Evolutionary conservation across 306 rosid species (phyloP).

Genomic region (Corylus americana): DNA sequence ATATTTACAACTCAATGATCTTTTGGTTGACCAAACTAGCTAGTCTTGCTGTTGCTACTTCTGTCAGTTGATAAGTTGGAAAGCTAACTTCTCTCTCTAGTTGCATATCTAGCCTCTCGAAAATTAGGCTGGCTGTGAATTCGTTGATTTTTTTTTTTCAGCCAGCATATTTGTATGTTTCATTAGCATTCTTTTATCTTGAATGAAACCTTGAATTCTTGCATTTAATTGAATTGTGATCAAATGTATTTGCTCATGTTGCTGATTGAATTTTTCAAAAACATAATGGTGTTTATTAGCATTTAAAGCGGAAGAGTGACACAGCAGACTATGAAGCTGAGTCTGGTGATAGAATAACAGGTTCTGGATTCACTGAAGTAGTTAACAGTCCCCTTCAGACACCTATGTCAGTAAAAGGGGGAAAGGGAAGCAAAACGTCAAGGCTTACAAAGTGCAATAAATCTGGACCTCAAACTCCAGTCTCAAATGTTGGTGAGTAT

Average conservation of each 20-base stretch:
- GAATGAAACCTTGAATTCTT: slow-evolving; percentile 6
- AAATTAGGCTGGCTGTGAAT: slow-evolving; percentile 1
- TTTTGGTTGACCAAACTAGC: background rate
- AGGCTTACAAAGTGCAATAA: slow-evolving; percentile 68
- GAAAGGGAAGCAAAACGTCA: slow-evolving; percentile 72
- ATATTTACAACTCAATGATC: background rate
- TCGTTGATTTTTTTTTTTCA: background rate
- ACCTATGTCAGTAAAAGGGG: slow-evolving; percentile 63
- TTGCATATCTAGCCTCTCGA: background rate
- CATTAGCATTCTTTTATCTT: background rate
- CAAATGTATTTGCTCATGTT: slow-evolving; percentile 14
- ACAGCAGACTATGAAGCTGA: slow-evolving; percentile 62
- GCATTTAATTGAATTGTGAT: background rate
- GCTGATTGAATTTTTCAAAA: slow-evolving; percentile 21
- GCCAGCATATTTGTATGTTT: background rate
- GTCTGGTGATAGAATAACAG: slow-evolving; percentile 53
- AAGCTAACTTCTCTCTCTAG: background rate
- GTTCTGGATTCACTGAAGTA: slow-evolving; percentile 54
- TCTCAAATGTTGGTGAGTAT: slow-evolving; percentile 66
- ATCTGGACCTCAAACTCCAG: slow-evolving; percentile 77
- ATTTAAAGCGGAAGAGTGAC: slow-evolving; percentile 76
- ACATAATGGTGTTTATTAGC: slow-evolving; percentile 42
- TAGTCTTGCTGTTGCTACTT: background rate
- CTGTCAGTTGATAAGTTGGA: background rate
- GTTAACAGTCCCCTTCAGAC: slow-evolving; percentile 60